Conservation (phyloP, 2,329 filamentous ascomycete genomes). For the Fusarium cicatricum region DNA sequence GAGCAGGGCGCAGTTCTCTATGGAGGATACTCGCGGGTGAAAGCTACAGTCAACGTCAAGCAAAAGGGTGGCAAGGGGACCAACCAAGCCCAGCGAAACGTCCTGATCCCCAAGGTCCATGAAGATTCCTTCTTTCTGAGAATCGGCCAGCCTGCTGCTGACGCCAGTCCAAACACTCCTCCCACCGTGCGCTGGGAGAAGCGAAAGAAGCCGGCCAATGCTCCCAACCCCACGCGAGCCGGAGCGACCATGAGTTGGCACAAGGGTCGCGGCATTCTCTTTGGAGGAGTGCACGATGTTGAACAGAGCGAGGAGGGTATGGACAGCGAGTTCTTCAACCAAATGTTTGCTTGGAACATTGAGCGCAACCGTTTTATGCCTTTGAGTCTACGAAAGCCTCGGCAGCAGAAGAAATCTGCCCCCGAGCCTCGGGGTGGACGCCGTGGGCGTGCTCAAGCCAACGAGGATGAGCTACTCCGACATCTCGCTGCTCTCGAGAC, state of each 20-base stretch:
- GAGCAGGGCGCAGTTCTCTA: slow-evolving; percentile 90
- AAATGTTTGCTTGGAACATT: slow-evolving; percentile 90
- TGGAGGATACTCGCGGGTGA: slow-evolving; percentile 93
- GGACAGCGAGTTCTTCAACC: slow-evolving; percentile 96
- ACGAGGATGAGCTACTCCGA: slow-evolving; percentile 87
- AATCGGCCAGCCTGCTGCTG: slow-evolving; percentile 74
- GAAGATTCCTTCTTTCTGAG: slow-evolving; percentile 95
- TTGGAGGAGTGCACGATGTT: slow-evolving; percentile 94
- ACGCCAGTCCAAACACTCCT: slow-evolving; percentile 69
- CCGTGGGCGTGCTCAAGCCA: slow-evolving; percentile 82
- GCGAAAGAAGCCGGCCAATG: slow-evolving; percentile 89
- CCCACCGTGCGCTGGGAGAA: slow-evolving; percentile 90
- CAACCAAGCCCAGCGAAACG: slow-evolving; percentile 70
- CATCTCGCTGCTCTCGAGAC: slow-evolving; percentile 88
- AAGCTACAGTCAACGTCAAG: slow-evolving; percentile 72
- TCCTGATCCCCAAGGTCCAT: slow-evolving; percentile 87
- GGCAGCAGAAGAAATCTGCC: slow-evolving; percentile 67
- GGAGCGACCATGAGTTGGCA: slow-evolving; percentile 95
- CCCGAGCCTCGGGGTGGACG: slow-evolving; percentile 63
- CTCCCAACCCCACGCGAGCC: slow-evolving; percentile 82
- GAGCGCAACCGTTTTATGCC: slow-evolving; percentile 96
- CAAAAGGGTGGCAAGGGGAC: slow-evolving; percentile 61
- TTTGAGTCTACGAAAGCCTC: slow-evolving; percentile 76
- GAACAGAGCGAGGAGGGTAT: slow-evolving; percentile 94
- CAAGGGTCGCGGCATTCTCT: slow-evolving; percentile 90